These are phyloP conservation scores for Geotrichum europaeum DNA, from an alignment of 1,139 yeast species.

Conservation along the genomic window DNA sequence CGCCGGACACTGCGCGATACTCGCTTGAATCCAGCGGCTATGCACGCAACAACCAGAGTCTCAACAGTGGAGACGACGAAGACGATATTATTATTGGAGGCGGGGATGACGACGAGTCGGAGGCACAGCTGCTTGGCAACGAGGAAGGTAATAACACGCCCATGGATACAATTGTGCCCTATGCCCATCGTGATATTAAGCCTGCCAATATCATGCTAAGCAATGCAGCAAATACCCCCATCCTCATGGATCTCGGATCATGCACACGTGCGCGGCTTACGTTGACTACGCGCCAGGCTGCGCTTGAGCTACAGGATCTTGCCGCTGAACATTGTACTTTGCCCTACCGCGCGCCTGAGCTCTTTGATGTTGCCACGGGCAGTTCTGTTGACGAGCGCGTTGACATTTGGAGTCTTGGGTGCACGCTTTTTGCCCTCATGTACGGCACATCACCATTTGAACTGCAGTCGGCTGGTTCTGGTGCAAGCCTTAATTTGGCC, in stretches of 20 bases:
- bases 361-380: conserved; percentile 68
- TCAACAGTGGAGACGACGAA: conserved; percentile 15
- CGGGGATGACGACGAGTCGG: conserved; percentile 17
- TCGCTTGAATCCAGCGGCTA: not conserved
- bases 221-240: conserved; percentile 59
- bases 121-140: conserved; percentile 27
- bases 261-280: conserved; percentile 57
- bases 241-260: conserved; percentile 79
- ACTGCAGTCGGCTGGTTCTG: conserved; percentile 69
- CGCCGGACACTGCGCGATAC: not conserved
- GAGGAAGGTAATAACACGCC: conserved; percentile 38
- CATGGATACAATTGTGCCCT: conserved; percentile 56
- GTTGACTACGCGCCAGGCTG: conserved; percentile 58
- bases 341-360: conserved; percentile 87
- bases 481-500: conserved; percentile 76
- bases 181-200: conserved; percentile 80
- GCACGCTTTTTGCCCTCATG: conserved; percentile 68
- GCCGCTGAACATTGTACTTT: conserved; percentile 84
- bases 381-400: conserved; percentile 60
- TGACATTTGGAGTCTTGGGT: conserved; percentile 90
- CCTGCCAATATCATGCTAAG: conserved; percentile 86
- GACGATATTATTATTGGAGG: conserved; percentile 17
- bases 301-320: conserved; percentile 68
- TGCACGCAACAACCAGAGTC: not conserved
- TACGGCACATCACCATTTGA: conserved; percentile 86